A percentile compares a stretch with the other conserved stretches of the same genome.
These are phyloP conservation scores for Miscanthus lutarioriparius DNA, from an alignment of 176 grass and related monocot species.

Conservation along the genomic window DNA sequence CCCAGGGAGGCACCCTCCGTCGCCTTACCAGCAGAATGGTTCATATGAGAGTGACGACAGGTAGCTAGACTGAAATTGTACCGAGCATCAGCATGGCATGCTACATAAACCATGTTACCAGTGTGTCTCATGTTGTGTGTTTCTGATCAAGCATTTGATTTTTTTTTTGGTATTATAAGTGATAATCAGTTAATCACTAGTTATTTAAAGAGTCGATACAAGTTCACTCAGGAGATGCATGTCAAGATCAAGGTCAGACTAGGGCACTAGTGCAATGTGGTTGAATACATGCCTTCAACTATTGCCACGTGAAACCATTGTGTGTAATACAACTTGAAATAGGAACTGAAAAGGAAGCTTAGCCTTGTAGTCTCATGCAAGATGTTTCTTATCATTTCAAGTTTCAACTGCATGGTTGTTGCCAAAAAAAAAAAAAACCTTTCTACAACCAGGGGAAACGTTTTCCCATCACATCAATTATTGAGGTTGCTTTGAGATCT, in stretches of 20 bases:
- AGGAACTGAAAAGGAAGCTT: background rate
- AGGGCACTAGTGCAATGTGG: background rate
- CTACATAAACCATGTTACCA: background rate
- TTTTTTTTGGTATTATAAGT: background rate
- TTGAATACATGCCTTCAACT: background rate
- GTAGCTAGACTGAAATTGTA: constrained; percentile 16
- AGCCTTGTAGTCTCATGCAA: background rate
- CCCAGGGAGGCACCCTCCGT: constrained; percentile 72
- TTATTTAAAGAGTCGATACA: background rate
- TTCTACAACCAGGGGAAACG: background rate
- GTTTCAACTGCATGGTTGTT: background rate
- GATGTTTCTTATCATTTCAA: constrained; percentile 1
- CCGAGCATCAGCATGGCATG: background rate
- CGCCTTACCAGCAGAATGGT: constrained; percentile 57
- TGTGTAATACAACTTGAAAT: constrained; percentile 1
- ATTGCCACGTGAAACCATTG: background rate
- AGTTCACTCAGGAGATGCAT: background rate
- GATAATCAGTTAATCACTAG: background rate
- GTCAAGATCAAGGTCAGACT: background rate
- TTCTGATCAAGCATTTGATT: constrained; percentile 7
- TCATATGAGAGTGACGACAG: constrained; percentile 38
- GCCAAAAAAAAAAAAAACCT: background rate
- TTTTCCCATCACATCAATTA: background rate
- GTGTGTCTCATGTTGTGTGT: background rate
- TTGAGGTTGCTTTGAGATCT: background rate